Conservation (phyloP, 805 yeast species). For the Wickerhamiella musiphila region DNA sequence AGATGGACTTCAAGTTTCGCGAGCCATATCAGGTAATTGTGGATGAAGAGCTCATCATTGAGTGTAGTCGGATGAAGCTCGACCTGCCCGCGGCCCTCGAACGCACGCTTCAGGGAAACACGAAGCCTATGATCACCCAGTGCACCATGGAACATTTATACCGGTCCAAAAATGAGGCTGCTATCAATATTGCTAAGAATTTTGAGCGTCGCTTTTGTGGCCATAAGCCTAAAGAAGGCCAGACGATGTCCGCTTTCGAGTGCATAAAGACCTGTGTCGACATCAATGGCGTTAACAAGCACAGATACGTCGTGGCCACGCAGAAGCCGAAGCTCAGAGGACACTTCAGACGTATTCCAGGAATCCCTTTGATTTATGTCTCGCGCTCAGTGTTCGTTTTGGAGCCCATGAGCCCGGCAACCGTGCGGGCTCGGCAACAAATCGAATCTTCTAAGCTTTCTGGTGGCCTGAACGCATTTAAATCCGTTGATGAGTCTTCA, state of each 20-base stretch:
- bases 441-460: conserved; percentile 54
- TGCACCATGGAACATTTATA: conserved; percentile 85
- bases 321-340: conserved; percentile 59
- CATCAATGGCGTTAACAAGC: conserved; percentile 41
- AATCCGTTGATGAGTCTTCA: no score
- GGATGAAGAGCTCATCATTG: conserved; percentile 61
- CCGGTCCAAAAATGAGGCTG: conserved; percentile 48
- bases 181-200: conserved; percentile 62
- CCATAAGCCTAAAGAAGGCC: conserved; percentile 28
- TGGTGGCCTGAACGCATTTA: conserved; percentile 59
- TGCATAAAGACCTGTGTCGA: conserved; percentile 44
- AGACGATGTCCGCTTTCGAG: conserved; percentile 38
- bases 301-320: conserved; percentile 76
- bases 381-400: conserved; percentile 84
- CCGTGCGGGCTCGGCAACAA: conserved; percentile 30
- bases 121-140: conserved; percentile 84
- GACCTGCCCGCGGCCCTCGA: conserved; percentile 68
- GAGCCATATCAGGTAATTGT: conserved; percentile 84
- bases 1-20: conserved; percentile 77
- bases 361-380: conserved; percentile 77
- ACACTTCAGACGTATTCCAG: conserved; percentile 59
- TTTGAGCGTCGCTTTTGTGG: conserved; percentile 89
- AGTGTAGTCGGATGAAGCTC: conserved; percentile 47
- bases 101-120: conserved; percentile 69
- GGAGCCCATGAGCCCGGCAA: conserved; percentile 79